Evolutionary conservation across 78 protist genomes (phyloP).

Genomic region (Guillardia theta): DNA sequence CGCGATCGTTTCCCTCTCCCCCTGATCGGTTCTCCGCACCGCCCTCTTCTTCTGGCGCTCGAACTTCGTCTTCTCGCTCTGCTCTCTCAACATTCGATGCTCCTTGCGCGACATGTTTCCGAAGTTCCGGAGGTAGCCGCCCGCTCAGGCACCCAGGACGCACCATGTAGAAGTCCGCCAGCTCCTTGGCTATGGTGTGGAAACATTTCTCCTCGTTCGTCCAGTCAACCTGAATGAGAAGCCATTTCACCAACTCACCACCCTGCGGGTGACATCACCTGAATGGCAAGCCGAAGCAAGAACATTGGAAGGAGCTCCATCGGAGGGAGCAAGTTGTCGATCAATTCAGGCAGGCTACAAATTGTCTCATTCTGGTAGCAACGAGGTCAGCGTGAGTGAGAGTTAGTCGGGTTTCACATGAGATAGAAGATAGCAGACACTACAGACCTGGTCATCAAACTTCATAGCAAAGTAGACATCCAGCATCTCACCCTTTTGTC

Average conservation of each 20-base stretch:
- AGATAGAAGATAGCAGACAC: neutral
- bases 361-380: neutral
- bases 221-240: constrained; percentile 32
- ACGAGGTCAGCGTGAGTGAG: neutral
- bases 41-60: no score
- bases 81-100: no score
- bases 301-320: neutral
- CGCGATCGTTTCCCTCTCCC: no score
- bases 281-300: neutral
- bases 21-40: no score
- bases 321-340: neutral
- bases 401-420: neutral
- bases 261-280: no score
- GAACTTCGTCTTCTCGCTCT: no score
- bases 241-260: no score
- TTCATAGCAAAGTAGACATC: neutral
- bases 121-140: no score
- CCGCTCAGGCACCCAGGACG: no score
- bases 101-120: no score
- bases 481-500: neutral
- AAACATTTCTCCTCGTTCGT: neutral
- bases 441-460: neutral
- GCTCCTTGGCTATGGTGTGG: neutral
- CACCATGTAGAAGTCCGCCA: neutral
- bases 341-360: neutral